Conservation (phyloP, 2,329 filamentous ascomycete species). For the Fusarium paranaense region DNA sequence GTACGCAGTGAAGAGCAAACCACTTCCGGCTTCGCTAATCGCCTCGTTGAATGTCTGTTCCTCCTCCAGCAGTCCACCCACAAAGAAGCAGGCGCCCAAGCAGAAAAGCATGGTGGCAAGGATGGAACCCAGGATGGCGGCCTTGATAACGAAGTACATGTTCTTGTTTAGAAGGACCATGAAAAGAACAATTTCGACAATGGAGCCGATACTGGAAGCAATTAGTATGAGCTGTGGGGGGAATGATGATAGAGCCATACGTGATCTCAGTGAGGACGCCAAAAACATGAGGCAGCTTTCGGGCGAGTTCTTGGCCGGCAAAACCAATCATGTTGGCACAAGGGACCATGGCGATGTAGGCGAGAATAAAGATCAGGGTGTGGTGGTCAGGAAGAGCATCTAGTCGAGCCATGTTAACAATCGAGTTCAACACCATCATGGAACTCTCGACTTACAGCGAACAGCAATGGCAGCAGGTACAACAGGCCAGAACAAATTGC, state of each 20-base stretch:
- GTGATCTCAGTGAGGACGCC: constrained; percentile 72
- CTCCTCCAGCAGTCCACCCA: constrained; percentile 75
- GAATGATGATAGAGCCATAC: constrained; percentile 43
- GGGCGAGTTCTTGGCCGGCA: constrained; percentile 75
- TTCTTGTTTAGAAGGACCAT: constrained; percentile 73
- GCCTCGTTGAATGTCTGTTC: constrained; percentile 79
- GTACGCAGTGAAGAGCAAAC: constrained; percentile 80
- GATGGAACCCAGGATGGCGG: constrained; percentile 86
- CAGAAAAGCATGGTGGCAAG: constrained; percentile 85
- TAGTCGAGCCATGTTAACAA: constrained; percentile 22
- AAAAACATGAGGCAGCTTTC: constrained; percentile 80
- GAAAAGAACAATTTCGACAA: constrained; percentile 87
- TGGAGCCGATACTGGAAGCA: constrained; percentile 67
- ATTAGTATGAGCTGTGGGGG: constrained; percentile 8
- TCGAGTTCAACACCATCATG: not conserved
- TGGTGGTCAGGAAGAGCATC: constrained; percentile 52
- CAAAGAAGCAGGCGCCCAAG: constrained; percentile 82
- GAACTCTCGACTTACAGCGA: constrained; percentile 44
- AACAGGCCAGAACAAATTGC: constrained; percentile 64
- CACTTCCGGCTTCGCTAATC: constrained; percentile 83
- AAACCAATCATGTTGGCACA: constrained; percentile 64
- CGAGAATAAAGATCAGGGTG: constrained; percentile 59
- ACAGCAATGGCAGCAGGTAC: constrained; percentile 62
- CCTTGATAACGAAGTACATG: constrained; percentile 79
- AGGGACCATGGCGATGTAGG: constrained; percentile 64